Evolutionary conservation across 2,329 filamentous ascomycete genomes (phyloP), one percentile per base, ranked within the genome.

Genomic region (Xylaria sp.): DNA sequence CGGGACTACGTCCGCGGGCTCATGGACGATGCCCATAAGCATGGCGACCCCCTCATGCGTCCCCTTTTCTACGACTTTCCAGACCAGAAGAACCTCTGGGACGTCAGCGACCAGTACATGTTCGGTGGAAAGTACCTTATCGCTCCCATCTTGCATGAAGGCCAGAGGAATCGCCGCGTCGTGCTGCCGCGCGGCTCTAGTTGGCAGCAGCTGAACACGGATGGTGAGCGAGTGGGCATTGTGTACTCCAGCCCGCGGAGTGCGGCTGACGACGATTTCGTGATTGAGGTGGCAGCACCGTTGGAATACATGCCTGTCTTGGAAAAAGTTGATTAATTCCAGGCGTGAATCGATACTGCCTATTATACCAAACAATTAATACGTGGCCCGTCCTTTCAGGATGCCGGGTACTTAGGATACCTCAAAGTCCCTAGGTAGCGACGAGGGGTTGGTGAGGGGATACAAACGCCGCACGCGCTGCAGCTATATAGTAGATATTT

Each of bases 21-120:
- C 62, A 89, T 89, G 87, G 74, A 72, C 37, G 80, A 85, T 63
- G 87, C 87, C 0, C 85, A 88, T 63, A 78, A 84, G 63, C 82
- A 80, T 53, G 87, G 87, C 0, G 80, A 80, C 0, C 87, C 87
- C 0, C 76, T 90, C 9, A 90, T 90, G 70, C 74, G 87, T 11
- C 78, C 87, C 0, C 70, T 86, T 10, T 90, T 90, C 69, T 87
- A 87, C 63, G 86, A 87, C 60, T 90, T 89, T 60, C 86, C 87
- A 0, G 60, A 74, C 0, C 87, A 90, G 60, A 48, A 72, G 11
- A 72, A 69, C 58, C 77, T 79, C 15, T 90, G 87, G 87, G 77
- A 81, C 4, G 70, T 87, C 3, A 83, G 86, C 53, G 80, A 81
- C 31, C 81, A 89, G 75, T 90, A 89, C 69, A 85, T 90, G 81